Base-by-base conservation (phyloP, 1,284 basidiomycete species). In the Stygiomarasmius scandens region DNA sequence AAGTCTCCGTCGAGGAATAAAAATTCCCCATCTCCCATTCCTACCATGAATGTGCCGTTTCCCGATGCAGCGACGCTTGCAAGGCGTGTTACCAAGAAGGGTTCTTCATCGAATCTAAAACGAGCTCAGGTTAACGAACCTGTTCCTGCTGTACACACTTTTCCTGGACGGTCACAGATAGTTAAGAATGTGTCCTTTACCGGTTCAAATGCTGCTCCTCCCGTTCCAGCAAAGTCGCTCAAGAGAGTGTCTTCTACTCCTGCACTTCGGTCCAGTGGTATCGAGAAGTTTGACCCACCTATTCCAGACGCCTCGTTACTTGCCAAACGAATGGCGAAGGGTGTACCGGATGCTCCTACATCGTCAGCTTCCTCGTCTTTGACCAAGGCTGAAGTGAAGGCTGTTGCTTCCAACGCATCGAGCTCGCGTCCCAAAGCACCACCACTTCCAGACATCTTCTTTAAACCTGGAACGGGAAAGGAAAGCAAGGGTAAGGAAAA, bases 51-150 rank as follows among this genome's bases (percentile, higher is more conserved):
- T 14, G 43, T 56, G 2, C 32, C 22, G 36, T 48, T 56, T 0
- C 55, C 55, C 10, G 49, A 56, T 47, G 49, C 55, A 34, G 44
- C 49, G 10, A 25, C 27, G 2, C 32, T 52, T 20, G 55, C 49
- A 3, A 46, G 46, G 47, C 55, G 55, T n/a, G 38, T 19, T 4
- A 41, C 38, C 38, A 41, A 19, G 16, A 41, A 41, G 16, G 16
- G 8, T 8, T 41, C 38, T 19, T 8, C 16, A 5, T 41, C 38
- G 4, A 8, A 41, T 19, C n/a, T n/a, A 19, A 41, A 41, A 5
- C 38, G 16, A 41, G 8, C 38, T 41, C 38, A 16, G 38, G 38
- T 32, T 32, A 41, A 41, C 38, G 14, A 32, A n/a, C 38, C 38
- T 41, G 16, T 41, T 4, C 38, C 38, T 5, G n/a, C 6, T n/a